phyloP scores from a whole-genome alignment of 148 eudicot species.

The Rhododendron kiyosumense region DNA sequence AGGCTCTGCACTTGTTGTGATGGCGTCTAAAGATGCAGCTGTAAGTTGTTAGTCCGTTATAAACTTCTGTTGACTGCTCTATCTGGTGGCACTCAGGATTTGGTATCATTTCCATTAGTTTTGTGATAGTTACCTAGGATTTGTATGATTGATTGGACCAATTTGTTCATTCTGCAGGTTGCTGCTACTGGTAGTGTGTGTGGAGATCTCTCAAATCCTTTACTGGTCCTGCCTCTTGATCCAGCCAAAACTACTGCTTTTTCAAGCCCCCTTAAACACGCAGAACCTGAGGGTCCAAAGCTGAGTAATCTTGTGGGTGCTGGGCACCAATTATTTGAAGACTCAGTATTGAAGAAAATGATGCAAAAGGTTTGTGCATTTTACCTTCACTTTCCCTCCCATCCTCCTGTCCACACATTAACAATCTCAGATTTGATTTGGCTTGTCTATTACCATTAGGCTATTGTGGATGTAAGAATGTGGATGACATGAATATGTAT shows the following conservation, averaged over 20 bases:
- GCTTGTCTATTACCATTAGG: neutral
- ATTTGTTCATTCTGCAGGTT: slow-evolving; percentile 28
- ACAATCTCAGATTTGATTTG: neutral
- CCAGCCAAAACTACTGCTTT: slow-evolving; percentile 29
- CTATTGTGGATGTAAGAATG: neutral
- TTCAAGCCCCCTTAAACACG: slow-evolving; percentile 34
- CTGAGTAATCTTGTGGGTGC: slow-evolving; percentile 60
- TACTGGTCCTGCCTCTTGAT: slow-evolving; percentile 66
- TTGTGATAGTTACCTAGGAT: neutral
- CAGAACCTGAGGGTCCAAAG: slow-evolving; percentile 38
- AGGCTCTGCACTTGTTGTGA: slow-evolving; percentile 44
- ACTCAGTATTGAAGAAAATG: slow-evolving; percentile 63
- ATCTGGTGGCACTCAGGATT: neutral
- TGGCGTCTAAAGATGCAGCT: slow-evolving; percentile 47
- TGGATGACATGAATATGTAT: neutral
- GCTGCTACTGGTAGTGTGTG: slow-evolving; percentile 54
- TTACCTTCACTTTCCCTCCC: neutral
- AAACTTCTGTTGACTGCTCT: neutral
- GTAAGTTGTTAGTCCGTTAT: slow-evolving; percentile 21
- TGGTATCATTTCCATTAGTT: neutral
- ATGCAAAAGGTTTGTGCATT: slow-evolving; percentile 45
- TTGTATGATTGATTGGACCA: neutral
- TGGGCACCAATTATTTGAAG: slow-evolving; percentile 59
- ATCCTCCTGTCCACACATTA: neutral
- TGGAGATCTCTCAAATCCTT: slow-evolving; percentile 74